Percentiles rank a stretch among this genome's conserved stretches.
phyloP scores from a whole-genome alignment of 2,329 filamentous ascomycete genomes.

The Diaporthe vexans region DNA sequence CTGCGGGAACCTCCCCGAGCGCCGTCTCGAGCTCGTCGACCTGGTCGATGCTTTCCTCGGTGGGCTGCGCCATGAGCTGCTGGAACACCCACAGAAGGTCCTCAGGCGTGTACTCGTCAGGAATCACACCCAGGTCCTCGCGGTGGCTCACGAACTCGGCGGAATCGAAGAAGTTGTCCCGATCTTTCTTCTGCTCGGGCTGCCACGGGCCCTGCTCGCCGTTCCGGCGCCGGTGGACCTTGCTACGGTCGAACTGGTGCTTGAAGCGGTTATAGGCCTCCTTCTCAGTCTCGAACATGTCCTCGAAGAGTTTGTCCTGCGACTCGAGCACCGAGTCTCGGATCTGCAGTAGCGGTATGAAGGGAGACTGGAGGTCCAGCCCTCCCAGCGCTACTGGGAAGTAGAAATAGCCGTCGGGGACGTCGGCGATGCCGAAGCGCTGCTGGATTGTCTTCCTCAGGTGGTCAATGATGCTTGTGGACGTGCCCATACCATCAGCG shows the following conservation, averaged over 20 bases:
- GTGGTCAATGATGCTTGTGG: slow-evolving; percentile 65
- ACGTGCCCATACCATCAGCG: slow-evolving; percentile 37
- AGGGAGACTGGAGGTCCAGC: slow-evolving; percentile 61
- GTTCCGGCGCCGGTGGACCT: slow-evolving; percentile 37
- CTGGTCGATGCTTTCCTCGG: slow-evolving; percentile 46
- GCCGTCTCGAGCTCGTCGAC: slow-evolving; percentile 46
- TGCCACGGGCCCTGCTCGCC: slow-evolving; percentile 47
- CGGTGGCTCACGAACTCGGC: slow-evolving; percentile 60
- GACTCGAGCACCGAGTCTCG: slow-evolving; percentile 51
- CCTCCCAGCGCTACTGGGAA: slow-evolving; percentile 62
- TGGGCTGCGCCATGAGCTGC: slow-evolving; percentile 53
- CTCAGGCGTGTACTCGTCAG: background rate
- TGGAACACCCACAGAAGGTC: slow-evolving; percentile 53
- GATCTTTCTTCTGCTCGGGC: slow-evolving; percentile 49
- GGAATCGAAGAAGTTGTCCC: slow-evolving; percentile 58
- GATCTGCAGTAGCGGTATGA: slow-evolving; percentile 58
- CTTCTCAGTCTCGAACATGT: slow-evolving; percentile 53
- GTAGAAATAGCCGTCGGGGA: slow-evolving; percentile 62
- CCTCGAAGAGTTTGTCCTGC: slow-evolving; percentile 50
- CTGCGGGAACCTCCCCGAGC: background rate
- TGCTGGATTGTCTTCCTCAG: slow-evolving; percentile 65
- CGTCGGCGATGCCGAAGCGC: slow-evolving; percentile 62
- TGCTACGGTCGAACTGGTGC: slow-evolving; percentile 52
- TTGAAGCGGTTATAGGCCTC: slow-evolving; percentile 53
- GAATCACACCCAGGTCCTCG: slow-evolving; percentile 55